Base-by-base conservation (phyloP, 805 yeast genomes). In the Grigorovia transvaalensis region DNA sequence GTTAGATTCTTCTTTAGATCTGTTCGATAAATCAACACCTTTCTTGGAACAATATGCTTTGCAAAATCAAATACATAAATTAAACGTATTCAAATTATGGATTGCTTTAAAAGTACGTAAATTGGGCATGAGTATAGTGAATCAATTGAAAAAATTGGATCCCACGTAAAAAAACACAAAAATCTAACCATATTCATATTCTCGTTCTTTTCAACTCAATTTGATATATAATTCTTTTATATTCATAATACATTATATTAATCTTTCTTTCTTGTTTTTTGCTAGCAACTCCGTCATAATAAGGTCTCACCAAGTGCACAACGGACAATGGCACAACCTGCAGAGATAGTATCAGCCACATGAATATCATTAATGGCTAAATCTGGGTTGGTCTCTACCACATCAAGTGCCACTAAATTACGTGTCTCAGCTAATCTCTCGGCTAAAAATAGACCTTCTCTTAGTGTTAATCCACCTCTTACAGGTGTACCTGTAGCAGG, bases 401-500 rank as follows among this genome's bases (percentile, higher is more conserved):
- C 79, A 67, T 91, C 99, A 69, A 91, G 73, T 12, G 95, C 93
- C 11, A 83, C 82, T 56, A 91, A 77, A 58, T 82, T 79, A n/a
- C 96, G 96, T 29, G 95, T 80, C 62, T 81, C 88, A 9, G 96
- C 96, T 38, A 90, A 74, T 57, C 91, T 93, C 72, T 91, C 99
- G 54, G 90, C 93, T 50, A 91, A 71, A 66, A 85, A 91, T 66
- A 93, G 77, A 48, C 96, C 97, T 71, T 91, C 99, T 72, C 99
- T 80, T 69, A 91, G 77, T 9, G 96, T 84, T 57, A 91, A 74
- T 3, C 99, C 99, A 57, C 98, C 98, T 67, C 96, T 82, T 15
- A 91, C 99, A 45, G 97, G 91, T 1, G 99, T 93, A 51, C 99
- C 99, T 1, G 99, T 91, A 43, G 97, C 96, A 18, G 96, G 97